Base-by-base conservation (phyloP, 257 asterid species). In the Hygrophila difformis region DNA sequence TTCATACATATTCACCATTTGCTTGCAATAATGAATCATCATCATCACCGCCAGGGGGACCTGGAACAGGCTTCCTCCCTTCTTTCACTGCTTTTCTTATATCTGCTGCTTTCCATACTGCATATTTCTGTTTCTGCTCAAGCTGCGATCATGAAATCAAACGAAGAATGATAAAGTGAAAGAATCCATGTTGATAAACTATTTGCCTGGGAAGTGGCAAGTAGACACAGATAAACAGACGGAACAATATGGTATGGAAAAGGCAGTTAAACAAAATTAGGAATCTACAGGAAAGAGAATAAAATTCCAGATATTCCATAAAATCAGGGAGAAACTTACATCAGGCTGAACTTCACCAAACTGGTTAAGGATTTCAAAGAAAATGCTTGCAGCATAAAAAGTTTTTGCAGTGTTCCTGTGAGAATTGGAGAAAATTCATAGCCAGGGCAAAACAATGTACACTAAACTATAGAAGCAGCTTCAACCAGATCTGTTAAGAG, bases 61-160 rank as follows among this genome's bases (percentile, higher is more conserved):
- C 96, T 3, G 99, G 93, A 18, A 70, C 57, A 50, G 99, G 99
- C 61, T 67, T 80, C 73, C 78, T 78, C 66, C 99, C 99, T 79
- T 91, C 99, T 65, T 91, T 86, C 70, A 86, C 15, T 44, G 99
- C 93, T 69, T 86, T 91, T 59, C 99, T 75, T 59, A 91, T 91
- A 57, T 91, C 99, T 58, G 93, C 99, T 42, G 99, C 99, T 74
- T 91, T 91, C 99, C 99, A 91, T 28, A 57, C 89, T 3, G 96
- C 92, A 67, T 91, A 91, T 68, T 86, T 86, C 74, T 86, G 99
- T 60, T 86, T 91, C 87, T 91, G 94, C 53, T 86, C 99, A 22
- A 91, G 65, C 99, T 91, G 89, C 56, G 15, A 56, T 47, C 42
- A 8, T 36, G 59, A n/a, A n/a, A n/a, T n/a, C n/a, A n/a, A n/a